These are phyloP conservation scores for Chrysopogon serrulatus DNA, from an alignment of 176 grass and related monocot genomes.

Conservation along the genomic window DNA sequence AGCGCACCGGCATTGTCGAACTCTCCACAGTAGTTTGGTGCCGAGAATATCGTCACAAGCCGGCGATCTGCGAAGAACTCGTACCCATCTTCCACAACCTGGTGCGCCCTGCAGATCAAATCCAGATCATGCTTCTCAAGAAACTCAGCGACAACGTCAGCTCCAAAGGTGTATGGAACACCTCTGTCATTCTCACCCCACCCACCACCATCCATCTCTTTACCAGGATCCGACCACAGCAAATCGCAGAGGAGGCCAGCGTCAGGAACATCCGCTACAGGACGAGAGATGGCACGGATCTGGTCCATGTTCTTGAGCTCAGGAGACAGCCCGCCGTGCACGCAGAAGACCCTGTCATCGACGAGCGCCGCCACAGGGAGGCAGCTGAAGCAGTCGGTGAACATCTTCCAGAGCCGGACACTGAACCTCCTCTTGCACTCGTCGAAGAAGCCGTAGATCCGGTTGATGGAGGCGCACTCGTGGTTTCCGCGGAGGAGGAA, in stretches of 20 bases:
- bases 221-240: constrained; percentile 73
- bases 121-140: constrained; percentile 60
- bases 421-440: constrained; percentile 70
- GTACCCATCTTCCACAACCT: constrained; percentile 78
- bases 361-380: constrained; percentile 63
- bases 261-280: constrained; percentile 60
- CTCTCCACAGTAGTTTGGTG: no score
- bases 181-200: constrained; percentile 74
- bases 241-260: constrained; percentile 62
- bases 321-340: no score
- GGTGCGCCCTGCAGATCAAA: constrained; percentile 66
- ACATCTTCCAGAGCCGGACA: constrained; percentile 65
- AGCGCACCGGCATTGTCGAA: constrained; percentile 73
- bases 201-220: constrained; percentile 62
- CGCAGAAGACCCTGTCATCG: constrained; percentile 72
- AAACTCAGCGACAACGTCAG: constrained; percentile 60
- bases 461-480: constrained; percentile 71
- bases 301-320: constrained; percentile 69
- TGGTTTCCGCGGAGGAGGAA: constrained; percentile 75
- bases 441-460: constrained; percentile 75
- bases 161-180: constrained; percentile 63
- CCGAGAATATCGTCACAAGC: no score
- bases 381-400: constrained; percentile 72
- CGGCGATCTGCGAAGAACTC: constrained; percentile 69
- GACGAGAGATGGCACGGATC: constrained; percentile 55